phyloP scores from a whole-genome alignment of 2,329 filamentous ascomycete species.

The Fusarium luffae region DNA sequence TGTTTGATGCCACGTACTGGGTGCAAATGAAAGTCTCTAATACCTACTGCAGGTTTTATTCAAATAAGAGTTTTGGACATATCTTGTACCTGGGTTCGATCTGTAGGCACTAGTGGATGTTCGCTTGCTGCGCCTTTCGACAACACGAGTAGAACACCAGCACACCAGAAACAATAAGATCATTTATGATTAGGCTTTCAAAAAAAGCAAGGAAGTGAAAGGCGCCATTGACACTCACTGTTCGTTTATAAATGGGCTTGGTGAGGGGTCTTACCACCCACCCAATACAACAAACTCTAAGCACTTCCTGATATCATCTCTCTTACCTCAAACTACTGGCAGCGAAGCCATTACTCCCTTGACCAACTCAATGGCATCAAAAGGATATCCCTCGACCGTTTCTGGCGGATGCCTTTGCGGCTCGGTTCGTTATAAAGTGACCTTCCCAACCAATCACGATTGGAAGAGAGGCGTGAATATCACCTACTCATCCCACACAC shows the following conservation, averaged over 20 bases:
- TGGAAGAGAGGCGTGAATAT: slow-evolving; percentile 52
- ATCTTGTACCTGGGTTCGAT: slow-evolving; percentile 4
- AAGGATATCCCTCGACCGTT: slow-evolving; percentile 51
- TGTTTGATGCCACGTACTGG: slow-evolving; percentile 52
- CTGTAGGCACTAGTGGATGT: not conserved
- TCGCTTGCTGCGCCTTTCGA: slow-evolving; percentile 12
- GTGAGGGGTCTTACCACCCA: slow-evolving; percentile 12
- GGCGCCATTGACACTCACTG: slow-evolving; percentile 46
- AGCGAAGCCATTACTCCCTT: not conserved
- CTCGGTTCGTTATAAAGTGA: slow-evolving; percentile 60
- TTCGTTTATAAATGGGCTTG: slow-evolving; percentile 25
- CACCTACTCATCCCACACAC: not conserved
- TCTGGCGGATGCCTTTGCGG: slow-evolving; percentile 65
- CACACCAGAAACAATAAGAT: slow-evolving; percentile 7
- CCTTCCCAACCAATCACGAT: slow-evolving; percentile 59
- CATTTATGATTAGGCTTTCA: not conserved
- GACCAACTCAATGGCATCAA: slow-evolving; percentile 31
- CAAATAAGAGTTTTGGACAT: not conserved
- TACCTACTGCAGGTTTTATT: not conserved
- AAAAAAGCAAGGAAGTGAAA: slow-evolving; percentile 26
- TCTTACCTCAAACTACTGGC: not conserved
- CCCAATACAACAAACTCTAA: slow-evolving; percentile 6
- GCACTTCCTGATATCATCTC: slow-evolving; percentile 2
- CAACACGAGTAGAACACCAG: slow-evolving; percentile 23
- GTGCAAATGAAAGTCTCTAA: not conserved